A percentile compares a stretch with the other conserved stretches of the same genome.
Conservation (phyloP, 441 rosid genomes). For the Raphanus hybrid region DNA sequence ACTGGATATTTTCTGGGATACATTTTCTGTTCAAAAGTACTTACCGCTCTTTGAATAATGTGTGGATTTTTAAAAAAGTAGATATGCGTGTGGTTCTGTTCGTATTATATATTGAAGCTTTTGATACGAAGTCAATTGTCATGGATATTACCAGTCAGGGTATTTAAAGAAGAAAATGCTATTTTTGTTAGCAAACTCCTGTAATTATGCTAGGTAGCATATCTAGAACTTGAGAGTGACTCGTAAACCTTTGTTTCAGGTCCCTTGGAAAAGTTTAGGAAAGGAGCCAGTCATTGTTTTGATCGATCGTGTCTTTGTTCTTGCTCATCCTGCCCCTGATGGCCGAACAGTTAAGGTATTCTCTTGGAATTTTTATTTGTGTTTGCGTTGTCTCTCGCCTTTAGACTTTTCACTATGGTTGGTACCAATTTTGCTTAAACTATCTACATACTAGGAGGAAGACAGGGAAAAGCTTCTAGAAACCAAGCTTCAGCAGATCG, state of each 20-base stretch:
- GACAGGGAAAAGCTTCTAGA: slow-evolving; percentile 83
- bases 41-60: no score
- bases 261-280: slow-evolving; percentile 98
- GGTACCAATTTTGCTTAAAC: slow-evolving; percentile 11
- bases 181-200: slow-evolving; percentile 12
- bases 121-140: slow-evolving; percentile 23
- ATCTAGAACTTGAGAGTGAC: slow-evolving; percentile 13
- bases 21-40: neutral
- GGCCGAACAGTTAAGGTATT: slow-evolving; percentile 65
- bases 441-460: slow-evolving; percentile 64
- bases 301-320: slow-evolving; percentile 89
- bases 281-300: slow-evolving; percentile 97
- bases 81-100: slow-evolving; percentile 3
- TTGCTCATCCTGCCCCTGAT: slow-evolving; percentile 82
- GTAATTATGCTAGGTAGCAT: slow-evolving; percentile 13
- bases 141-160: slow-evolving; percentile 26
- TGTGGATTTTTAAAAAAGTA: no score
- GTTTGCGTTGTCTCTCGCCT: slow-evolving; percentile 13
- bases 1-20: slow-evolving; percentile 5
- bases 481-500: slow-evolving; percentile 92
- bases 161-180: slow-evolving; percentile 19
- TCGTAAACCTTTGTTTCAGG: slow-evolving; percentile 53
- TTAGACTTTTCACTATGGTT: slow-evolving; percentile 21
- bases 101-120: slow-evolving; percentile 21
- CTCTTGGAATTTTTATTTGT: neutral